Evolutionary conservation across 2,329 filamentous ascomycete species (phyloP), one percentile per base, ranked within the genome.

Genomic region (Endothia cerciana): DNA sequence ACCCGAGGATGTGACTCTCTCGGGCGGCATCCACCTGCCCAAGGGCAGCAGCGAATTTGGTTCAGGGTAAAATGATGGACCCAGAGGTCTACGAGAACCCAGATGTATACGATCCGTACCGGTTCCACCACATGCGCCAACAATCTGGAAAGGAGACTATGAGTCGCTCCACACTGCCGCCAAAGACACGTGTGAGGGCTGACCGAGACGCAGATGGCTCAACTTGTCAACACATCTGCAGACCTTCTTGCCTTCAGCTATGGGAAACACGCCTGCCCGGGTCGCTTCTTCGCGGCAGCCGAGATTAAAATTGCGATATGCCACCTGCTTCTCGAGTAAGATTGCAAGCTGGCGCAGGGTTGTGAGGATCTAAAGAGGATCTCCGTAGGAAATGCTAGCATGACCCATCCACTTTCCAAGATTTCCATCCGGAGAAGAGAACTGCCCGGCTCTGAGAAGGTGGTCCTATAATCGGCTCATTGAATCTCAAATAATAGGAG

Each of bases 1-100:
- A 25, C 55, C 60, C 5, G 43, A 64, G 19, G 56, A 64, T 22
- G 25, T 60, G 13, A 60, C 62, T 6, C 36, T 64, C 6, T 60
- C 56, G 4, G 56, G 28, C 11, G 40, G 40, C 19, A 25, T 64
- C 45, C 25, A 64, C 17, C 45, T 64, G 13, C 59, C 43, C 3
- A 55, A 38, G 22, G 56, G 43, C 5, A 60, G 33, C 19, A 38
- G 33, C 1, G 10, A 1, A 36, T 36, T 10, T 36, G n/a, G 33
- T 36, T 36, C 33, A 10, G 33, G 33, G 33, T 1, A 36, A 10
- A 10, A 5, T 36, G 33, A 36, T 36, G 33, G 10, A 36, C 33
- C 33, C 4, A 36, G 10, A 5, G 33, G 6, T 36, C 33, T 36
- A 36, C 33, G 33, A 36, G 33, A 10, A 36, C 33, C 4, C 6